Evolutionary conservation across 164 flowering plant genomes (phyloP), one percentile per base, ranked within the genome.

Genomic region (Stephania japonica): DNA sequence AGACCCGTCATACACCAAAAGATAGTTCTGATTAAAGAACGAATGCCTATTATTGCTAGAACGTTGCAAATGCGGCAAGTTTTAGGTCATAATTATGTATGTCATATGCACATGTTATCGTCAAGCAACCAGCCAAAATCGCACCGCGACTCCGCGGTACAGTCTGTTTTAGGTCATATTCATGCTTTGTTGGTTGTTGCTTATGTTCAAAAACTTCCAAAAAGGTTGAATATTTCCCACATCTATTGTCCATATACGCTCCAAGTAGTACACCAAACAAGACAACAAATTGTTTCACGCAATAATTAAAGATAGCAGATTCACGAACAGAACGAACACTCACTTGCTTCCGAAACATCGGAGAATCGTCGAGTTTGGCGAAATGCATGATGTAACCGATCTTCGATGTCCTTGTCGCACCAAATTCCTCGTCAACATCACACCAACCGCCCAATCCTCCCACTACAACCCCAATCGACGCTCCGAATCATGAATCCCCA

Each of bases 341-440:
- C 50, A 93, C 99, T 94, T 93, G 98, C 80, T 95, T 93, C 78
- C 99, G 91, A 72, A 95, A 95, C 99, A 95, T 95, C 50, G 99
- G 99, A 83, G 99, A 95, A 85, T 95, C 99, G 79, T 95, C 99
- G 73, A 95, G 97, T 83, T 93, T 91, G 11, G 91, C 73, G 83
- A 93, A 95, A 82, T 86, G 96, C 99, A 93, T 95, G 76, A 77
- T 85, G 78, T 74, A 53, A 59, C 73, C 26, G 70, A 53, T 66
- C 42, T 32, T 73, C 75, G 73, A 68, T 65, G 75, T 26, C 67
- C 67, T 62, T 67, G 13, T 49, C 65, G 50, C 70, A 27, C 32
- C 61, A 25, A 50, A 74, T 49, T 42, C 76, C 68, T 65, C 77
- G 76, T 72, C 71, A 82, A 66, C 80, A 75, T 75, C 65, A 72